phyloP scores from a whole-genome alignment of 352 stramenopile genomes.

The Phytophthora citricola region DNA sequence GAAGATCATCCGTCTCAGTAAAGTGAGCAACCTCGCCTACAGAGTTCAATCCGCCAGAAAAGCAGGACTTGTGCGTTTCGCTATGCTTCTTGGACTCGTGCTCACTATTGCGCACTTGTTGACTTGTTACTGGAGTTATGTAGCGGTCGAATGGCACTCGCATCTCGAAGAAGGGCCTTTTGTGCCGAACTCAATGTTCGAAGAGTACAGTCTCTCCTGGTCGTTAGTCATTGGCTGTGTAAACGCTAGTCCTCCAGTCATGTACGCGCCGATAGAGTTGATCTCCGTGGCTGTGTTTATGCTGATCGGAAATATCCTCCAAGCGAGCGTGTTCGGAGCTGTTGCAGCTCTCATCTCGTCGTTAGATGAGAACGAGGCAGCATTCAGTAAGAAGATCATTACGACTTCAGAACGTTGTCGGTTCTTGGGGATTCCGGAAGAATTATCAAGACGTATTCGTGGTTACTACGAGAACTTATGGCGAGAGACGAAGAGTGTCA shows the following conservation, averaged over 20 bases:
- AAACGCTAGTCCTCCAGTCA: conserved; percentile 64
- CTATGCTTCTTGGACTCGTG: conserved; percentile 52
- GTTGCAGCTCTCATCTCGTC: conserved; percentile 72
- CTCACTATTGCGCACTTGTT: conserved; percentile 60
- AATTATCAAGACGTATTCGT: conserved; percentile 55
- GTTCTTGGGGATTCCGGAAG: conserved; percentile 67
- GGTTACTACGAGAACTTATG: conserved; percentile 76
- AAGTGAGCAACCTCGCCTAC: conserved; percentile 65
- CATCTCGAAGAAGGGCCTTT: conserved; percentile 46
- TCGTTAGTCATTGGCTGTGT: conserved; percentile 65
- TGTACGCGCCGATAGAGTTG: conserved; percentile 57
- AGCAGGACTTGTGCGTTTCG: conserved; percentile 62
- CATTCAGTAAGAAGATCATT: conserved; percentile 76
- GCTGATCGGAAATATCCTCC: conserved; percentile 69
- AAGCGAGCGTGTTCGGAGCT: conserved; percentile 74
- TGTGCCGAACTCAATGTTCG: conserved; percentile 27
- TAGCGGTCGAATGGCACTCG: conserved; percentile 52
- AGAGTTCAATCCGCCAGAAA: conserved; percentile 67
- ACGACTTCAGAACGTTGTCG: conserved; percentile 65
- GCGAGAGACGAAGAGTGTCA: conserved; percentile 69
- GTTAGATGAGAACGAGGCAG: conserved; percentile 65
- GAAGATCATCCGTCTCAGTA: conserved; percentile 71
- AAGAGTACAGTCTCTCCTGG: conserved; percentile 63
- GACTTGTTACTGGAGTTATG: conserved; percentile 68
- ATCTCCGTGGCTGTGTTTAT: conserved; percentile 70